These are phyloP conservation scores for Chlorophyllum brunneum DNA, from an alignment of 768 basidiomycete genomes.

Conservation along the genomic window DNA sequence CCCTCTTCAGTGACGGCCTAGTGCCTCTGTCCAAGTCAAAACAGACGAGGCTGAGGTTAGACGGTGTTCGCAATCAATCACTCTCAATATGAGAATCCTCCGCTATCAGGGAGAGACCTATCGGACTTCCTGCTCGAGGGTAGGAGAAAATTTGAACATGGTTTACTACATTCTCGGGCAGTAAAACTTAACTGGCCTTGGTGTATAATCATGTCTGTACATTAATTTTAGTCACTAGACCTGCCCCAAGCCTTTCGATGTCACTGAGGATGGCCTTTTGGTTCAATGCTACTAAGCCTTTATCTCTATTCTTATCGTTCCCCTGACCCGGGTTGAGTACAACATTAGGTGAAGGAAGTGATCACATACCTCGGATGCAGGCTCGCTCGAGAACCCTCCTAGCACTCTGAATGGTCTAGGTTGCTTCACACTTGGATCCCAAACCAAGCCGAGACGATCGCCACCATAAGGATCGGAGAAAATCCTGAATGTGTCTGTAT, in stretches of 20 bases:
- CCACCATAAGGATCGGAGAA: constrained; percentile 88
- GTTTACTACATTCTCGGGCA: too few species aligned
- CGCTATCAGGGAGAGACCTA: too few species aligned
- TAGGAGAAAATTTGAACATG: too few species aligned
- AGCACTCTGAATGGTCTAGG: constrained; percentile 74
- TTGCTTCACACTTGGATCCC: constrained; percentile 71
- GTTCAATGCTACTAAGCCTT: constrained; percentile 64
- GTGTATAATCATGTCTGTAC: neutral
- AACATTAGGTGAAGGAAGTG: neutral
- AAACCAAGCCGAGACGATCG: constrained; percentile 73
- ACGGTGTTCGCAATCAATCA: too few species aligned
- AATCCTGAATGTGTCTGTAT: constrained; percentile 72
- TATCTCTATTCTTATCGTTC: constrained; percentile 46
- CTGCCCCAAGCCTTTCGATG: constrained; percentile 70
- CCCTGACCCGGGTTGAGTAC: constrained; percentile 22
- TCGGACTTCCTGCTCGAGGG: too few species aligned
- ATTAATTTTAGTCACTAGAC: constrained; percentile 41
- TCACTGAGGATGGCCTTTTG: constrained; percentile 64
- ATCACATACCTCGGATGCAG: constrained; percentile 38
- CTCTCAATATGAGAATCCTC: too few species aligned
- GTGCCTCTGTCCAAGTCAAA: too few species aligned
- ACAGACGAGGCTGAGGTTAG: too few species aligned
- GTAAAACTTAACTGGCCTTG: too few species aligned
- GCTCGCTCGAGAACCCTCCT: constrained; percentile 73
- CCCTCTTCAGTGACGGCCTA: too few species aligned